Conservation (phyloP, 345 rosid genomes). For the Lepidium africanum region DNA sequence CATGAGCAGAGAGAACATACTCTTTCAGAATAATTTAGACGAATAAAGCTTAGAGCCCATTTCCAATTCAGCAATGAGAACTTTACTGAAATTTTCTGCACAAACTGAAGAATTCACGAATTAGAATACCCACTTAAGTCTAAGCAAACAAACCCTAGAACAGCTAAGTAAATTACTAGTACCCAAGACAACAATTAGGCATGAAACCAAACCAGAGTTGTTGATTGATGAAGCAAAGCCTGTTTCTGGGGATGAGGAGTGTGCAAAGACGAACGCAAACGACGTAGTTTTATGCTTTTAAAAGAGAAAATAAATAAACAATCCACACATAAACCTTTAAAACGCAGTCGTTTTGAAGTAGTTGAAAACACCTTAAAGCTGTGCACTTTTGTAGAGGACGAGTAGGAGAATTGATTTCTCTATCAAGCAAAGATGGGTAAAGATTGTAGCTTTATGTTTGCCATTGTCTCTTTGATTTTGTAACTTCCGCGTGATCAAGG, state of each 20-base stretch:
- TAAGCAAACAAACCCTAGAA: background rate
- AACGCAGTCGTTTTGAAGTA: background rate
- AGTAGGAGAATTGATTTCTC: background rate
- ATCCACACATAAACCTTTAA: background rate
- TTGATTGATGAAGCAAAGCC: background rate
- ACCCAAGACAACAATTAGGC: background rate
- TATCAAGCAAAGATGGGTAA: constrained; percentile 17
- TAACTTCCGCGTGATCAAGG: background rate
- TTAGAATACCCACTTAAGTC: background rate
- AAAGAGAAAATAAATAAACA: background rate
- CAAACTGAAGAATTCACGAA: background rate
- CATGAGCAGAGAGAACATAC: background rate
- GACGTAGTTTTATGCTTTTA: background rate
- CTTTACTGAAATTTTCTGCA: background rate
- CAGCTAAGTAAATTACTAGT: background rate
- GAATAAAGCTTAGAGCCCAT: background rate
- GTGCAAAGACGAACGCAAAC: background rate
- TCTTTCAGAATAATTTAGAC: background rate
- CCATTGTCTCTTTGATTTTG: background rate
- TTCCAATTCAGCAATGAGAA: background rate
- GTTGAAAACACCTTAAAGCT: background rate
- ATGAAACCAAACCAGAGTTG: background rate
- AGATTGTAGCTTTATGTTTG: constrained; percentile 6
- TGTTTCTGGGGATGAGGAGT: background rate
- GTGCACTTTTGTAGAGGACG: background rate